These are phyloP conservation scores for Suhomyces xylopsoci DNA, from an alignment of 805 yeast genomes.

Conservation along the genomic window DNA sequence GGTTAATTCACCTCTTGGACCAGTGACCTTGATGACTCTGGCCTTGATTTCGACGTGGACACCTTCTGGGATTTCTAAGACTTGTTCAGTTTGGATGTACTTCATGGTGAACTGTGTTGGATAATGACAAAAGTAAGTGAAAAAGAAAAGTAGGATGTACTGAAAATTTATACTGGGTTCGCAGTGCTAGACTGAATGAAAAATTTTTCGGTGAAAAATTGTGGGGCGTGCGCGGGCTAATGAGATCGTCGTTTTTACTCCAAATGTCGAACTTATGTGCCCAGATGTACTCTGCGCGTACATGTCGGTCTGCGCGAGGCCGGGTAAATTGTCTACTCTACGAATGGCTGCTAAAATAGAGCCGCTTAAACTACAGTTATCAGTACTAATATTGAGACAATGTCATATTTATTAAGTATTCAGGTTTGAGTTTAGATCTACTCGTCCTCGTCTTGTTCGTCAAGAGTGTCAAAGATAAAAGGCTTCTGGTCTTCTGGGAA, in stretches of 20 bases:
- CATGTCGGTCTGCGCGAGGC: background rate
- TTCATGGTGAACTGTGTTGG: constrained; percentile 45
- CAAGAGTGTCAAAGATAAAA: constrained; percentile 61
- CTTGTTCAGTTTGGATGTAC: constrained; percentile 84
- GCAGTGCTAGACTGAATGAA: background rate
- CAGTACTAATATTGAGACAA: background rate
- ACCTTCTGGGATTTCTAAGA: constrained; percentile 84
- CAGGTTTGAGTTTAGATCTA: background rate
- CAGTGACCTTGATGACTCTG: constrained; percentile 84
- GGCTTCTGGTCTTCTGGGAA: constrained; percentile 50
- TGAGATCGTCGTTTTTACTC: background rate
- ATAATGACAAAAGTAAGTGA: background rate
- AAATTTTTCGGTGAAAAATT: constrained; percentile 7
- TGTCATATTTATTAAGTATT: background rate
- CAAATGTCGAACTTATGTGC: background rate
- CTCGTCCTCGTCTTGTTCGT: constrained; percentile 49
- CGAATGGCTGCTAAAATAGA: background rate
- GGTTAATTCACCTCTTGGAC: constrained; percentile 94
- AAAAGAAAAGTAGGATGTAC: constrained; percentile 1
- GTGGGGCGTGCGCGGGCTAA: constrained; percentile 4
- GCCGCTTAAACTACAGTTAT: background rate
- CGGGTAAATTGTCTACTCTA: constrained; percentile 1
- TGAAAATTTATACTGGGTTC: constrained; percentile 1
- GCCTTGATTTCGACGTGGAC: constrained; percentile 90
- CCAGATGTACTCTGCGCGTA: background rate